Evolutionary conservation across 495 filamentous ascomycete species (phyloP).

Genomic region (Xylona heveae): DNA sequence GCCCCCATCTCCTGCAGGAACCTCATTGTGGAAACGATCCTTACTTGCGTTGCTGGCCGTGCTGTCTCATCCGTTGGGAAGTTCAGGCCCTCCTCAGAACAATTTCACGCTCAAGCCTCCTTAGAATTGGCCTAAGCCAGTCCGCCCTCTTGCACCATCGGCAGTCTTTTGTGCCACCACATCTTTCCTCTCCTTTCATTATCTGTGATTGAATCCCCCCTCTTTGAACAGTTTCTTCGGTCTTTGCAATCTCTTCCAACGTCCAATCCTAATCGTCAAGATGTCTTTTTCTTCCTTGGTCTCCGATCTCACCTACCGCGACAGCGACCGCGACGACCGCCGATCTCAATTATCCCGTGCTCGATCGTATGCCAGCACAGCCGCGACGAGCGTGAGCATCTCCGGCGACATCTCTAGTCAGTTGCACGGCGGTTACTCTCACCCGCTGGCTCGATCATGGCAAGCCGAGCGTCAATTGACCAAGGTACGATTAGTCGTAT

Average conservation of each 20-base stretch:
- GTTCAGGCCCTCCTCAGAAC: too few species aligned
- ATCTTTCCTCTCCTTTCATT: slow-evolving; percentile 1
- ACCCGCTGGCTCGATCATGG: slow-evolving; percentile 80
- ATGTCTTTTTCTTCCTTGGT: slow-evolving; percentile 92
- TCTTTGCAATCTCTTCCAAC: not conserved
- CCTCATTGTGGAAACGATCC: too few species aligned
- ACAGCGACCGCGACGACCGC: slow-evolving; percentile 28
- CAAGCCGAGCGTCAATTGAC: slow-evolving; percentile 93
- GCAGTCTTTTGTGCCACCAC: not conserved
- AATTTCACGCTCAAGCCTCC: too few species aligned
- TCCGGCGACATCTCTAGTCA: slow-evolving; percentile 85
- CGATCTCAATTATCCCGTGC: slow-evolving; percentile 54
- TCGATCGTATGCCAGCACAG: slow-evolving; percentile 65
- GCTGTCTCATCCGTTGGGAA: too few species aligned
- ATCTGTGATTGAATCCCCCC: not conserved
- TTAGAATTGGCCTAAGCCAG: too few species aligned
- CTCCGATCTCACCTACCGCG: slow-evolving; percentile 59
- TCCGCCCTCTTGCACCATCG: not conserved
- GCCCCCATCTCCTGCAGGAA: too few species aligned
- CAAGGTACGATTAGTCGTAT: slow-evolving; percentile 35
- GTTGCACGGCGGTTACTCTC: slow-evolving; percentile 83
- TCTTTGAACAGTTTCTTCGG: not conserved
- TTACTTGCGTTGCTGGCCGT: too few species aligned
- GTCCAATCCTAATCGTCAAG: slow-evolving; percentile 4
- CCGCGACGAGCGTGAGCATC: slow-evolving; percentile 87